phyloP scores from a whole-genome alignment of 768 basidiomycete species.

The Xerocomellus amylosporus region DNA sequence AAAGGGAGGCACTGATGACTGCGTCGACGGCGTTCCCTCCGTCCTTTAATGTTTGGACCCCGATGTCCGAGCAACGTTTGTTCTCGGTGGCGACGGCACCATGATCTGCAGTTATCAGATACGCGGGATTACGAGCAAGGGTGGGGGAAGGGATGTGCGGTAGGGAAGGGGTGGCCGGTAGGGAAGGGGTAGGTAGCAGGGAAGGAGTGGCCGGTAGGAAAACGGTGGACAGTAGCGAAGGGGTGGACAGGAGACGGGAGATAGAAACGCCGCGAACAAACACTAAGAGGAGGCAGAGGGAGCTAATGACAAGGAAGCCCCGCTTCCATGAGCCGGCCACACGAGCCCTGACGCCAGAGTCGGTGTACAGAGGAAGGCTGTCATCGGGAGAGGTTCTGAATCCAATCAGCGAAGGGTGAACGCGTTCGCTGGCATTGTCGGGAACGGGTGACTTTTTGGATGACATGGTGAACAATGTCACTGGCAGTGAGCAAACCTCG shows the following conservation, averaged over 20 bases:
- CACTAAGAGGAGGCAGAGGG: constrained; percentile 14
- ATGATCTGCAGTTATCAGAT: constrained; percentile 57
- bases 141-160: no score
- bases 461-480: constrained; percentile 4
- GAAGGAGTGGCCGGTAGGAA: no score
- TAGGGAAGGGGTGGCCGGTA: no score
- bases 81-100: constrained; percentile 94
- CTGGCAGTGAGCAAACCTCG: not conserved
- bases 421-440: not conserved
- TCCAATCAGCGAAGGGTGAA: not conserved
- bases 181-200: no score
- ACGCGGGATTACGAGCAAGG: constrained; percentile 47
- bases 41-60: constrained; percentile 68
- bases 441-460: not conserved
- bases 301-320: constrained; percentile 3
- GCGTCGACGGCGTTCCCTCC: constrained; percentile 94
- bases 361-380: constrained; percentile 20
- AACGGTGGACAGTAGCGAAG: no score
- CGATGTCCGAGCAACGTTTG: constrained; percentile 79
- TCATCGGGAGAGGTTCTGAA: constrained; percentile 1
- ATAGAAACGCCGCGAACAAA: constrained; percentile 1
- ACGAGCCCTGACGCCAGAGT: not conserved
- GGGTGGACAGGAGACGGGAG: not conserved
- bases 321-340: constrained; percentile 12
- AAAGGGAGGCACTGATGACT: constrained; percentile 74